These are phyloP conservation scores for Sclerospora graminicola DNA, from an alignment of 352 stramenopile species.

Conservation along the genomic window DNA sequence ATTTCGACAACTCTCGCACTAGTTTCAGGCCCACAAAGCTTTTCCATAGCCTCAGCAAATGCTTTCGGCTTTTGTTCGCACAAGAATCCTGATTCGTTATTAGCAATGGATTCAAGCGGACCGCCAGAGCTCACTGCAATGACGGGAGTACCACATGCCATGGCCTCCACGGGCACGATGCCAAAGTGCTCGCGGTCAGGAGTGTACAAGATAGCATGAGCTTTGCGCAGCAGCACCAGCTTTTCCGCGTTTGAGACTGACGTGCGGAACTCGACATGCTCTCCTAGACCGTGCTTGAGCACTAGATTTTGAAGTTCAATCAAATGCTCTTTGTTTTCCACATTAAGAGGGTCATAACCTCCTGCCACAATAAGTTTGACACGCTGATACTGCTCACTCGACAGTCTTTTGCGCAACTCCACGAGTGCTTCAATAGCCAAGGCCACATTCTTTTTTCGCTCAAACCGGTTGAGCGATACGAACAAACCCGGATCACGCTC, in stretches of 20 bases:
- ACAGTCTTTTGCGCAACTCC: slow-evolving; percentile 33
- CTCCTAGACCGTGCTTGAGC: slow-evolving; percentile 27
- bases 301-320: slow-evolving; percentile 83
- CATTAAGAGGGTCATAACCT: slow-evolving; percentile 92
- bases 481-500: slow-evolving; percentile 56
- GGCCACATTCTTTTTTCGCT: slow-evolving; percentile 97
- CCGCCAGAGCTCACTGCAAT: slow-evolving; percentile 92
- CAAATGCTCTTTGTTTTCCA: slow-evolving; percentile 94
- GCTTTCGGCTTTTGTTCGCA: slow-evolving; percentile 45
- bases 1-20: slow-evolving; percentile 27
- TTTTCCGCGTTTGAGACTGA: slow-evolving; percentile 86
- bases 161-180: slow-evolving; percentile 98
- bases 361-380: slow-evolving; percentile 90
- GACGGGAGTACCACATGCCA: slow-evolving; percentile 91
- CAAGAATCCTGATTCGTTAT: slow-evolving; percentile 82
- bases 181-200: slow-evolving; percentile 97
- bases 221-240: slow-evolving; percentile 72
- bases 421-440: slow-evolving; percentile 81
- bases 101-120: slow-evolving; percentile 91
- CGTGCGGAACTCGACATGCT: slow-evolving; percentile 81
- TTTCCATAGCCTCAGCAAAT: slow-evolving; percentile 53
- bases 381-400: slow-evolving; percentile 26
- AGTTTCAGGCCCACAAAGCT: slow-evolving; percentile 33
- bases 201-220: slow-evolving; percentile 92
- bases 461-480: slow-evolving; percentile 97